Conservation (phyloP, 208 protist genomes). For the Crithidia brevicula region DNA sequence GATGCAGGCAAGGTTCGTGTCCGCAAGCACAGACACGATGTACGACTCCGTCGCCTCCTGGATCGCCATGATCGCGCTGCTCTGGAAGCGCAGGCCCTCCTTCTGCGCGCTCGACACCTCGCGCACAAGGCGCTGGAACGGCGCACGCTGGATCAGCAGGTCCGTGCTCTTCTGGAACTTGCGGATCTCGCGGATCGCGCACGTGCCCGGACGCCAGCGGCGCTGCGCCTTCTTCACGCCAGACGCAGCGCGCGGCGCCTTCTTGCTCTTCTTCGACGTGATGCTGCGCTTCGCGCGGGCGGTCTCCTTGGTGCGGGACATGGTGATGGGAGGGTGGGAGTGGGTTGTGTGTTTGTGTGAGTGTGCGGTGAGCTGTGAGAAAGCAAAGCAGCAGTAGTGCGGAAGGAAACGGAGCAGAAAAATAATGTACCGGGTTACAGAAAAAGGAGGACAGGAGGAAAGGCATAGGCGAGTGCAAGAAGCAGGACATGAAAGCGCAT, state of each 20-base stretch:
- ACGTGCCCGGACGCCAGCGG: background rate
- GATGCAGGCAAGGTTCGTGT: conserved; percentile 89
- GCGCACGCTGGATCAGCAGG: conserved; percentile 87
- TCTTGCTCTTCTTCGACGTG: conserved; percentile 97
- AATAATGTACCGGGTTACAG: background rate
- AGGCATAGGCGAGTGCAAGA: no score
- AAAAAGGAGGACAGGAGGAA: background rate
- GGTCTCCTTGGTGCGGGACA: conserved; percentile 98
- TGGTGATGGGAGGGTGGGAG: conserved; percentile 29
- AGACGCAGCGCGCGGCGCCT: conserved; percentile 93
- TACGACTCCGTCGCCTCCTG: conserved; percentile 91
- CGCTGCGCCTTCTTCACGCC: conserved; percentile 95
- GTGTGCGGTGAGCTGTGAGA: conserved; percentile 6
- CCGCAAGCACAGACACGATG: conserved; percentile 87
- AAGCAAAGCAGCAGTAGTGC: background rate
- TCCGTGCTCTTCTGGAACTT: conserved; percentile 83
- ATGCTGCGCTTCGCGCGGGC: conserved; percentile 97
- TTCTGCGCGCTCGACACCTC: conserved; percentile 82
- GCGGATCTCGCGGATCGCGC: background rate
- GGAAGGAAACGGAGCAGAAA: background rate
- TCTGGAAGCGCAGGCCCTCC: conserved; percentile 89
- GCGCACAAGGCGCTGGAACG: conserved; percentile 90
- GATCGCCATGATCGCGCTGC: conserved; percentile 78
- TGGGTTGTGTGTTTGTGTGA: background rate
- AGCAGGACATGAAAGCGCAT: no score